Base-by-base conservation (phyloP, 2,329 filamentous ascomycete genomes). In the Meredithiella fracta region DNA sequence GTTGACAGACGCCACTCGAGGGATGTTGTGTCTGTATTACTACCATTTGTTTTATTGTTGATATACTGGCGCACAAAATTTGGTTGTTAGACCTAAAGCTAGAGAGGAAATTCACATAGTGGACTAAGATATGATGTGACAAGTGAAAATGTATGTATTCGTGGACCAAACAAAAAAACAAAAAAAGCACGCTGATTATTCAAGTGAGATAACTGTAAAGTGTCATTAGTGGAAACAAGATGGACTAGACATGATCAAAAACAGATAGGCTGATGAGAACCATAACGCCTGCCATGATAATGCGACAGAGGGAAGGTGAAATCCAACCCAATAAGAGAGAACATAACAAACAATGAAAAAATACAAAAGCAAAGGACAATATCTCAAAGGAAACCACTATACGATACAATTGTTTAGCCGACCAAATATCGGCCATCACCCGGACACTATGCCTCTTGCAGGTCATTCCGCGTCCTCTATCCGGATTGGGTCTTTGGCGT, bases 1-100 rank as follows among this genome's bases (percentile, higher is more conserved):
- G 53, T 29, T 22, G 53, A 54, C 29, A 54, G 53, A 47, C 40
- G 17, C 20, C 37, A 31, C 42, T 29, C 29, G 17, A 20, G 29
- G 23, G 23, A 25, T 17, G 3, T 22, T 38, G 50, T 47, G 34
- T 37, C 29, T 54, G 42, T 49, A 49, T 17, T 49, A 54, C 53
- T 54, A 54, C 44, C 23, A 47, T 17, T 40, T 37, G 50, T 40
- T 52, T 52, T 38, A 38, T 23, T 52, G 50, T 52, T 52, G 15
- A 52, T 40, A 52, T 52, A 52, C 22, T 25, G 31, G 50, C 50
- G 50, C 23, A 20, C 22, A 52, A 52, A 52, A 52, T 29, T n/a
- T 37, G 50, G 23, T 49, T 49, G 44, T 23, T 49, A 29, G 44
- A 49, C 22, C 2, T 29, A n/a, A n/a, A 44, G 6, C 5, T 34